Evolutionary conservation across 768 basidiomycete genomes (phyloP).

Genomic region (Tephrocybe sp.): DNA sequence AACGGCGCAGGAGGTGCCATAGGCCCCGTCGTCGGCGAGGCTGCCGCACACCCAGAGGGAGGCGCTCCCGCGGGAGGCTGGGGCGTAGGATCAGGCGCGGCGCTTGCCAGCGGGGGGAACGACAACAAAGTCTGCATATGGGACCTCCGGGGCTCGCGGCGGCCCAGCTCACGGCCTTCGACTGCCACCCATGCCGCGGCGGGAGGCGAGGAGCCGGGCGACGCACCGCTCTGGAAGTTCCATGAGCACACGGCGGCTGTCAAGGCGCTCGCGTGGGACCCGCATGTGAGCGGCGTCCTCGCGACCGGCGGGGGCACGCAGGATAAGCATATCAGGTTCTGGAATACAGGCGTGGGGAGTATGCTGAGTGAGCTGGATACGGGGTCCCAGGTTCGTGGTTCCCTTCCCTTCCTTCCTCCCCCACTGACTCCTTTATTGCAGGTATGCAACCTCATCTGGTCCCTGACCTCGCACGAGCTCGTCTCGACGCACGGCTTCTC

Average conservation of each 20-base stretch:
- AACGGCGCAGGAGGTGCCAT: conserved; percentile 20
- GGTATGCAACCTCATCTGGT: conserved; percentile 9
- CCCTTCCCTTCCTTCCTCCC: background rate
- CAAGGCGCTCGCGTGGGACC: conserved; percentile 98
- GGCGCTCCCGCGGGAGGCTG: background rate
- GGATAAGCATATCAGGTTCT: conserved; percentile 96
- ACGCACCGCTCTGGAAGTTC: conserved; percentile 87
- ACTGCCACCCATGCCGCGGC: background rate
- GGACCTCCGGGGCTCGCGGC: conserved; percentile 68
- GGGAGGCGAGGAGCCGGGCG: conserved; percentile 36
- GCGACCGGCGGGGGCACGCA: conserved; percentile 99
- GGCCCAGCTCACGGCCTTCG: conserved; percentile 16
- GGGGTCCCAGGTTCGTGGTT: conserved; percentile 80
- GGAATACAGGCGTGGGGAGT: conserved; percentile 88
- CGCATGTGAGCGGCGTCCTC: conserved; percentile 86
- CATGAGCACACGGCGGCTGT: conserved; percentile 97
- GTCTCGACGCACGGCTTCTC: background rate
- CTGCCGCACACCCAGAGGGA: background rate
- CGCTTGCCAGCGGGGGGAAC: conserved; percentile 93
- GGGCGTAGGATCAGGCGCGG: conserved; percentile 33
- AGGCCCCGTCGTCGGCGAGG: background rate
- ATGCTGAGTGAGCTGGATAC: conserved; percentile 91
- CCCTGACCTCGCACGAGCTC: conserved; percentile 1
- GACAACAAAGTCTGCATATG: conserved; percentile 99
- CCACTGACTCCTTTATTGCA: background rate